Conservation (phyloP, 2,329 filamentous ascomycete genomes). For the Chrysosporium queenslandicum region DNA sequence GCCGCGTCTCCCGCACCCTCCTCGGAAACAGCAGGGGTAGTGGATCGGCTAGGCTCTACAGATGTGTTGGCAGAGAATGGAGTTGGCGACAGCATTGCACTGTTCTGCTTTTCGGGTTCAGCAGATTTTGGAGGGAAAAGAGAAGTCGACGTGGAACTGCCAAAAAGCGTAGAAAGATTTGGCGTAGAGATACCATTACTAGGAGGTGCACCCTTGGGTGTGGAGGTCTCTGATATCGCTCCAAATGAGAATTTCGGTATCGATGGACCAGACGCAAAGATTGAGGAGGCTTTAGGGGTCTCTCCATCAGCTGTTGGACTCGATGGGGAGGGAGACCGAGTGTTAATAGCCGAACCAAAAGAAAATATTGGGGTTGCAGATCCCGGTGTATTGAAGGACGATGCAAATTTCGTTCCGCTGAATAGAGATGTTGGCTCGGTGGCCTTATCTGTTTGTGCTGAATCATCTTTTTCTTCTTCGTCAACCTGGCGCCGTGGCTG, state of each 20-base stretch:
- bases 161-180: conserved; percentile 11
- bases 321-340: conserved; percentile 18
- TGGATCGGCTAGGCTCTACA: conserved; percentile 35
- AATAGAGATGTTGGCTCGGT: conserved; percentile 19
- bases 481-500: conserved; percentile 21
- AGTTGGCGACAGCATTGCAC: conserved; percentile 4
- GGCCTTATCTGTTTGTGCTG: background rate
- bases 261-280: background rate
- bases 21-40: conserved; percentile 39
- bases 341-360: conserved; percentile 15
- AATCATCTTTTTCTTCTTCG: conserved; percentile 9
- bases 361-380: conserved; percentile 21
- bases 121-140: background rate
- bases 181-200: conserved; percentile 6
- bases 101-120: background rate
- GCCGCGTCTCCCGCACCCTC: conserved; percentile 32
- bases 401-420: conserved; percentile 21
- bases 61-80: conserved; percentile 26
- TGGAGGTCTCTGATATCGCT: conserved; percentile 2
- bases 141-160: background rate
- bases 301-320: conserved; percentile 7
- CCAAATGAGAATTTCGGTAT: conserved; percentile 5
- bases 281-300: conserved; percentile 9
- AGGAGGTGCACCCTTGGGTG: conserved; percentile 1
- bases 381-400: conserved; percentile 22